Percentiles rank a stretch among this genome's conserved stretches.
phyloP scores from a whole-genome alignment of 1,284 basidiomycete genomes.

The Schizophyllum amplum region DNA sequence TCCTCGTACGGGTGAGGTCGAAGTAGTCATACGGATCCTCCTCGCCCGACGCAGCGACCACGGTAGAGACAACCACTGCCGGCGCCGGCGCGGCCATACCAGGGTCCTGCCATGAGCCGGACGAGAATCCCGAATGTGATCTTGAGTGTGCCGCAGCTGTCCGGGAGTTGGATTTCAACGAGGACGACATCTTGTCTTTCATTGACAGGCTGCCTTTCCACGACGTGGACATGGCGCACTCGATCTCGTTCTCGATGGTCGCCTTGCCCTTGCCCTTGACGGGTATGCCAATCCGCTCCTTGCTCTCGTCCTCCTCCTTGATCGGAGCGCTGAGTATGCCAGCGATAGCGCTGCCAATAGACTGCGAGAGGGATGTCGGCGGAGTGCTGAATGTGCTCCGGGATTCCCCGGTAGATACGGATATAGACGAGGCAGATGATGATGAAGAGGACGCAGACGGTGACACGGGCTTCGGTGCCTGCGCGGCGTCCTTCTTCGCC shows the following conservation, averaged over 20 bases:
- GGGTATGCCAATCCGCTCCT: slow-evolving; percentile 20
- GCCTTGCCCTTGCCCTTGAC: slow-evolving; percentile 23
- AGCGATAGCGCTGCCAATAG: slow-evolving; percentile 33
- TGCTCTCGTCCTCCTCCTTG: slow-evolving; percentile 4
- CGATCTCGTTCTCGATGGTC: slow-evolving; percentile 20
- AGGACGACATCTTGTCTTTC: slow-evolving; percentile 25
- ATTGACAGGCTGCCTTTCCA: slow-evolving; percentile 27
- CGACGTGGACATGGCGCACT: slow-evolving; percentile 25
- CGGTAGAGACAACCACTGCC: slow-evolving; percentile 38
- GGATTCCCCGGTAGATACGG: slow-evolving; percentile 30
- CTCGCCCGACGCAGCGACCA: slow-evolving; percentile 33
- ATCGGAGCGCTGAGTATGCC: slow-evolving; percentile 14
- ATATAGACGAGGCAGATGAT: slow-evolving; percentile 37
- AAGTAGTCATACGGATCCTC: slow-evolving; percentile 28
- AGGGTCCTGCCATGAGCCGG: slow-evolving; percentile 40
- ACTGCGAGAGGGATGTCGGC: slow-evolving; percentile 45
- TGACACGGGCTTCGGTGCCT: slow-evolving; percentile 12
- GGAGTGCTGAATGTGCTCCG: slow-evolving; percentile 44
- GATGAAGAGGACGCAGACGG: slow-evolving; percentile 45
- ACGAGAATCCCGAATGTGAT: slow-evolving; percentile 26
- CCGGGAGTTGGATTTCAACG: slow-evolving; percentile 25
- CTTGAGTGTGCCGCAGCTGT: slow-evolving; percentile 20
- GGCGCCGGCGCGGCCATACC: slow-evolving; percentile 41
- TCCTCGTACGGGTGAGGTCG: slow-evolving; percentile 19
- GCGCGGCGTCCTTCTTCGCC: slow-evolving; percentile 6